These are phyloP conservation scores for Metarhizium robertsii DNA, from an alignment of 2,329 filamentous ascomycete species.

Conservation along the genomic window DNA sequence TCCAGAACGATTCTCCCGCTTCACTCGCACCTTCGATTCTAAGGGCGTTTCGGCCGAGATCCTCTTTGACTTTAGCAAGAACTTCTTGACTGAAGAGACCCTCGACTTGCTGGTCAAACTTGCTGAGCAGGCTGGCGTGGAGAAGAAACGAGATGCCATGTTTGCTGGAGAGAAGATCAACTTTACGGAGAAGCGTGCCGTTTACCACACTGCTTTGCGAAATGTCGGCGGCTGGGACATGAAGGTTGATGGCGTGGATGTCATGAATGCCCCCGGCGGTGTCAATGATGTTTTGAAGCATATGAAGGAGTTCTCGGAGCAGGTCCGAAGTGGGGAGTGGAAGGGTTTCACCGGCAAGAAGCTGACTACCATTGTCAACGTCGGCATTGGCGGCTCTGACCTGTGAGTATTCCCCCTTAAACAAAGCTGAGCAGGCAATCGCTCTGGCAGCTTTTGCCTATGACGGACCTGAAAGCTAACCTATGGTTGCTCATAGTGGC, in stretches of 20 bases:
- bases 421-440: too few relatives aligned
- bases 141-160: conserved; percentile 94
- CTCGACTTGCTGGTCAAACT: conserved; percentile 79
- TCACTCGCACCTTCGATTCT: conserved; percentile 78
- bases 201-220: conserved; percentile 89
- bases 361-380: conserved; percentile 92
- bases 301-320: conserved; percentile 97
- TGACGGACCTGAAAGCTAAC: conserved; percentile 7
- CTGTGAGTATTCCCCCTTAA: conserved; percentile 55
- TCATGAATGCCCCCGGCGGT: conserved; percentile 80
- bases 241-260: conserved; percentile 83
- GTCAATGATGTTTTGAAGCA: conserved; percentile 88
- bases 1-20: conserved; percentile 79
- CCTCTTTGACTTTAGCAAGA: conserved; percentile 98
- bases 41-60: conserved; percentile 76
- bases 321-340: conserved; percentile 91
- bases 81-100: conserved; percentile 92
- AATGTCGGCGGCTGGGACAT: conserved; percentile 77
- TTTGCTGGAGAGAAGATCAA: conserved; percentile 98
- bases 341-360: conserved; percentile 97
- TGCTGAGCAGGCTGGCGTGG: conserved; percentile 81
- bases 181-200: conserved; percentile 93
- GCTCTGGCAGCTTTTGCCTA: background rate
- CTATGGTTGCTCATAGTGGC: conserved; percentile 47
- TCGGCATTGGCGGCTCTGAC: conserved; percentile 96